These are phyloP conservation scores for Aspergillus sojae DNA, from an alignment of 2,329 filamentous ascomycete genomes.

Conservation along the genomic window DNA sequence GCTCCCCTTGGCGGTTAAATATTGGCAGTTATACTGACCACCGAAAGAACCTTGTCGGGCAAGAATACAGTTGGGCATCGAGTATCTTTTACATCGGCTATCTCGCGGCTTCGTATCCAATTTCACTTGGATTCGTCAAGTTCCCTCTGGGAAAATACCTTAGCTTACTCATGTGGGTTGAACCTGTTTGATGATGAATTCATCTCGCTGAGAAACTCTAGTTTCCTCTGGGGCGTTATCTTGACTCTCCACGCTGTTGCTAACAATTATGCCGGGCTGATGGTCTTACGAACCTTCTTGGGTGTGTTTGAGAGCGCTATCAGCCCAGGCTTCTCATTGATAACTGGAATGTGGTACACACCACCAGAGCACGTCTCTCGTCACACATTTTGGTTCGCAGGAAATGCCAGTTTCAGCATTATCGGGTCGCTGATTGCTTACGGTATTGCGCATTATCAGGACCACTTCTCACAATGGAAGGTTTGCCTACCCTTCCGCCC, in stretches of 20 bases:
- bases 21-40: background rate
- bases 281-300: constrained; percentile 44
- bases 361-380: constrained; percentile 28
- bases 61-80: constrained; percentile 26
- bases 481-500: background rate
- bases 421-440: constrained; percentile 26
- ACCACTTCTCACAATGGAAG: constrained; percentile 16
- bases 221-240: constrained; percentile 33
- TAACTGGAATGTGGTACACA: constrained; percentile 33
- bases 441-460: constrained; percentile 21
- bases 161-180: constrained; percentile 19
- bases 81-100: constrained; percentile 32
- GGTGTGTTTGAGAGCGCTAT: constrained; percentile 44
- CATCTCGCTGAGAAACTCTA: background rate
- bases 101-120: constrained; percentile 35
- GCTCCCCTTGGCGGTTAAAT: background rate
- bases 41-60: constrained; percentile 14
- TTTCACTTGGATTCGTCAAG: constrained; percentile 35
- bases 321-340: constrained; percentile 37
- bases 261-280: constrained; percentile 38
- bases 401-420: constrained; percentile 25
- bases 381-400: constrained; percentile 28
- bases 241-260: constrained; percentile 33
- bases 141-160: constrained; percentile 38
- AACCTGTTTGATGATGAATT: background rate